These are phyloP conservation scores for Chrysoporthe austroafricana DNA, from an alignment of 2,329 filamentous ascomycete genomes.

Conservation along the genomic window DNA sequence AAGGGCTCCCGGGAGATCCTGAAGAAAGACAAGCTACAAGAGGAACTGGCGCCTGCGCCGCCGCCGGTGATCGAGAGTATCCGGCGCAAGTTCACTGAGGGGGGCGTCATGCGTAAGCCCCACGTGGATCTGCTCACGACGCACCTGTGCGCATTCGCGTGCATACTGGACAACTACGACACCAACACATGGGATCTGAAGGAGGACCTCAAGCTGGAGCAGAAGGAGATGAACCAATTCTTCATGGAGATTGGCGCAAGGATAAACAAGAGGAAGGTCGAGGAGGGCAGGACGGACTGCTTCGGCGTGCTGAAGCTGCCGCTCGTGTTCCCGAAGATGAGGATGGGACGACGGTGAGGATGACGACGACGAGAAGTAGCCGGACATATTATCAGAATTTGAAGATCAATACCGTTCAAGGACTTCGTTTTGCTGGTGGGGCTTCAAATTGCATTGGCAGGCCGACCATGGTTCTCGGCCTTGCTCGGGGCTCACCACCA, in stretches of 20 bases:
- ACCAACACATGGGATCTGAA: constrained; percentile 72
- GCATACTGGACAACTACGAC: constrained; percentile 74
- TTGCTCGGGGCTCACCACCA: background rate
- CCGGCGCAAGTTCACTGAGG: constrained; percentile 69
- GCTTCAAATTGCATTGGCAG: background rate
- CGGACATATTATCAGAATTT: background rate
- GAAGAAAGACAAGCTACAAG: constrained; percentile 63
- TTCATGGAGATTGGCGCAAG: constrained; percentile 77
- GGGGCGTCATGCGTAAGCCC: constrained; percentile 69
- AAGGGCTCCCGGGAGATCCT: constrained; percentile 57
- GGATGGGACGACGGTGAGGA: constrained; percentile 36
- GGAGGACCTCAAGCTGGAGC: constrained; percentile 73
- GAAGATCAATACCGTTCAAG: background rate
- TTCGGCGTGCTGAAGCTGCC: constrained; percentile 78
- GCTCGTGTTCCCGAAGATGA: constrained; percentile 75
- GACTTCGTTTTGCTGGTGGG: background rate
- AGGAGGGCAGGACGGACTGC: constrained; percentile 57
- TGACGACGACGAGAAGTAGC: constrained; percentile 25
- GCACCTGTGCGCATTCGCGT: constrained; percentile 71
- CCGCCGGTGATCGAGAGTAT: constrained; percentile 68
- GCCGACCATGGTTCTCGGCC: background rate
- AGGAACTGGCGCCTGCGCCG: constrained; percentile 60
- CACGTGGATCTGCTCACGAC: constrained; percentile 73
- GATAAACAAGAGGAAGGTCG: constrained; percentile 63
- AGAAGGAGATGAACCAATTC: constrained; percentile 71